Evolutionary conservation across 2,329 filamentous ascomycete genomes (phyloP).

Genomic region (Penicillium brasilianum): DNA sequence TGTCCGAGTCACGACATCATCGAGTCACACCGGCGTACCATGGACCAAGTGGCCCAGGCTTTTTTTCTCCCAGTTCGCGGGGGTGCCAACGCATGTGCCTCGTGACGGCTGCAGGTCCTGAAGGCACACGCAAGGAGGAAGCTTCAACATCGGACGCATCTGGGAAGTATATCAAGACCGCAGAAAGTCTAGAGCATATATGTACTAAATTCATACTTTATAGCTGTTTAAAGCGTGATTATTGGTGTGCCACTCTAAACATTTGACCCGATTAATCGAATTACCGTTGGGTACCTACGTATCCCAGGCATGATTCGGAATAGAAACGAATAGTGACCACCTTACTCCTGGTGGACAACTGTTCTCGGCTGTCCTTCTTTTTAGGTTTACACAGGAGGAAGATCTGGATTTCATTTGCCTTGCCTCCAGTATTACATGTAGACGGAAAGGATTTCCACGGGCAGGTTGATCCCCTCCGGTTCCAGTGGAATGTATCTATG

Average conservation of each 20-base stretch:
- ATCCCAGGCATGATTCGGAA: background rate
- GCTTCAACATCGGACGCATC: background rate
- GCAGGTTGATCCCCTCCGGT: constrained; percentile 15
- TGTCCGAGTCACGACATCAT: constrained; percentile 21
- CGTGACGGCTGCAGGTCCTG: constrained; percentile 22
- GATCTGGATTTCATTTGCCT: constrained; percentile 22
- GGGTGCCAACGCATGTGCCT: constrained; percentile 22
- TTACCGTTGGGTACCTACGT: background rate
- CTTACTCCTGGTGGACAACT: background rate
- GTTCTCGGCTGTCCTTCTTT: background rate
- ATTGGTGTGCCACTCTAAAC: background rate
- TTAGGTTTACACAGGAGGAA: background rate
- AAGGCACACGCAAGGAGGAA: constrained; percentile 7
- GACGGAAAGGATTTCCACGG: constrained; percentile 10
- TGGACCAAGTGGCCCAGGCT: constrained; percentile 9
- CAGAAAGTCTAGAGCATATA: background rate
- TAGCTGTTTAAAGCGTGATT: no score
- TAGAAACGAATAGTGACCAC: background rate
- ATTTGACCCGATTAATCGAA: background rate
- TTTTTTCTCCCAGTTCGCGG: constrained; percentile 2
- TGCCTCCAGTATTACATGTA: background rate
- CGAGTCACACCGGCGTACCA: constrained; percentile 12
- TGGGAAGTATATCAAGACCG: background rate
- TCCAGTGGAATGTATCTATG: constrained; percentile 23
- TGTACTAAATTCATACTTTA: background rate